Percentiles rank a stretch among this genome's conserved stretches.
Evolutionary conservation across 495 filamentous ascomycete species (phyloP).

Genomic region (Aspergillus saccharolyticus): DNA sequence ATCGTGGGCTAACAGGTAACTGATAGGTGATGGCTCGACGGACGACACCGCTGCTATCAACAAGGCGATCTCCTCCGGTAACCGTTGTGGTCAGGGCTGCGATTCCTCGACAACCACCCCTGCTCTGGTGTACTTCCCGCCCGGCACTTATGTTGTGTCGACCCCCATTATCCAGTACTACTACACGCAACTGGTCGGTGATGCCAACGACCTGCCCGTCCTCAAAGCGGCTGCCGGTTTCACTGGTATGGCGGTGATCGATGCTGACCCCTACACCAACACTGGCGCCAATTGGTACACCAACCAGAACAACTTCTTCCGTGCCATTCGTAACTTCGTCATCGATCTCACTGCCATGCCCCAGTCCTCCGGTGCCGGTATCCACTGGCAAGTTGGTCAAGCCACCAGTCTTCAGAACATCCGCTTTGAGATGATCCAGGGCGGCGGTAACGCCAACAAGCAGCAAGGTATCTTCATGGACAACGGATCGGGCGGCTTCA

Average conservation of each 20-base stretch:
- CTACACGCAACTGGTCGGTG: slow-evolving; percentile 77
- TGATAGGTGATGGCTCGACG: slow-evolving; percentile 63
- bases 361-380: slow-evolving; percentile 60
- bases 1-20: slow-evolving; percentile 22
- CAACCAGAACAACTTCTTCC: slow-evolving; percentile 99
- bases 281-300: slow-evolving; percentile 68
- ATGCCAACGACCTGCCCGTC: slow-evolving; percentile 63
- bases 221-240: slow-evolving; percentile 73
- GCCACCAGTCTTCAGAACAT: slow-evolving; percentile 91
- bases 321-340: slow-evolving; percentile 89
- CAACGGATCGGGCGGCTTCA: slow-evolving; percentile 86
- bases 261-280: slow-evolving; percentile 75
- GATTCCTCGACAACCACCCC: slow-evolving; percentile 75
- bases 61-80: slow-evolving; percentile 67
- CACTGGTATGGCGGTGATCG: slow-evolving; percentile 81
- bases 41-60: slow-evolving; percentile 93
- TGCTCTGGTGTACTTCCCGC: slow-evolving; percentile 75
- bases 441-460: slow-evolving; percentile 60
- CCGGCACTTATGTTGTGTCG: slow-evolving; percentile 69
- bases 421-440: slow-evolving; percentile 79
- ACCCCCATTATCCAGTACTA: slow-evolving; percentile 67
- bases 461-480: slow-evolving; percentile 97
- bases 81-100: slow-evolving; percentile 72
- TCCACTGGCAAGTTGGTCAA: slow-evolving; percentile 98
- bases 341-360: slow-evolving; percentile 78